Base-by-base conservation (phyloP, 2,329 filamentous ascomycete genomes). In the Neonectria punicea region DNA sequence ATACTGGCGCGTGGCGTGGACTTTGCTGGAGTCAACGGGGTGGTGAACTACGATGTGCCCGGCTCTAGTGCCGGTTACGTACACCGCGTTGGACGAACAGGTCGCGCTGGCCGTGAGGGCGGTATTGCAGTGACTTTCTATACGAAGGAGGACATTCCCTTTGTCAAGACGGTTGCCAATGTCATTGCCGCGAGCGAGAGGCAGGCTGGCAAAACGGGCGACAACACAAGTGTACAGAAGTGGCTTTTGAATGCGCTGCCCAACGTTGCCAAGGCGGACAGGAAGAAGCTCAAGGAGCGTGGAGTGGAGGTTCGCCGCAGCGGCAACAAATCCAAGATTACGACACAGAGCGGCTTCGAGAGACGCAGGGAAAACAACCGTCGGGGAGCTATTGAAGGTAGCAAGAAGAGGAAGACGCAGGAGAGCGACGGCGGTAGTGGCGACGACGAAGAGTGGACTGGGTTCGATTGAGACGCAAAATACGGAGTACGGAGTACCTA, bases 41-140 rank as follows among this genome's bases (percentile, higher is more conserved):
- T 99, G 0, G 92, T 99, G 56, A 99, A 98, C 80, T 99, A 98
- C 81, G 96, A 99, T 78, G 93, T 98, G 9, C 96, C 96, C 0
- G 93, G 91, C n/a, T 94, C 92, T 0, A 92, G 92, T 5, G 95
- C 94, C 0, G 90, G 89, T 1, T 99, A 99, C 76, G 92, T 99
- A 7, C 96, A 99, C 80, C 92, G 96, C 11, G 94, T 96, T 0
- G 96, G 96, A 0, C 88, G 96, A 51, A 98, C 96, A 0, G 96
- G 95, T 0, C 87, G 96, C 22, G 96, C 94, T 0, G 96, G 96
- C 0, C 87, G 94, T 25, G 89, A 92, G 74, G 94, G 94, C 20
- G 96, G 96, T 53, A 88, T 97, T 4, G 94, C 94, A 0, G 91
- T 99, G 1, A 99, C 96, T 0, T 91, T 97, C 64, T 99, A 97